Base-by-base conservation (phyloP, 1,284 basidiomycete genomes). In the Agroathelia rolfsii region DNA sequence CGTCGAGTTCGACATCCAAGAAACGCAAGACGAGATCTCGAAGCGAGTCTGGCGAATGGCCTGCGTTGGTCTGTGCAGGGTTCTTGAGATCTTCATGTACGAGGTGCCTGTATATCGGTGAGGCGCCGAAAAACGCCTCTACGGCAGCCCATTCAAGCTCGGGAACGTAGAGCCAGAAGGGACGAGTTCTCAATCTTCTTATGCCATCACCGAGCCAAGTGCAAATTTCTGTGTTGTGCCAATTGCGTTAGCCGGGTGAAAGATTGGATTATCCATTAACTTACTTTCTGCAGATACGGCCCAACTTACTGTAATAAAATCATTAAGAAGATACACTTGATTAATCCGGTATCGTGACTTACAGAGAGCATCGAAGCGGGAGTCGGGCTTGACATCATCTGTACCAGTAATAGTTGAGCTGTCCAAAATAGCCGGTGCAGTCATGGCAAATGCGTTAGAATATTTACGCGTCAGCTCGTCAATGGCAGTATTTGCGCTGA, bases 401-500 rank as follows among this genome's bases (percentile, higher is more conserved):
- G 13, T n/a, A 12, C 20, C 20, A 7, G 28, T 15, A n/a, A 46
- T 32, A 6, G 44, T 28, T 2, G 40, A 32, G 28, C 43, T 45
- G 35, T 60, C 61, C 1, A 46, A 20, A 24, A 64, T 55, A 2
- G 44, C 44, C 1, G 62, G 62, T 4, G 46, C 43, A 21, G 59
- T 43, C 12, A 65, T 43, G 2, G 51, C 52, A 31, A 58, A 54
- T 1, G 53, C 60, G 36, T 64, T 65, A n/a, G 31, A 36, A 20
- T 51, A 48, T 27, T 43, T 36, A 4, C 35, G 25, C 6, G 49
- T 46, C 34, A 49, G 28, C 2, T 45, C 53, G 6, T 61, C 55
- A 3, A 64, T 32, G 5, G 48, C 45, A 4, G 57, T 52, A 35
- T 61, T 61, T 3, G 59, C 60, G 25, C 62, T 64, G 25, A 7